Percentiles rank a stretch among this genome's conserved stretches.
Evolutionary conservation across 1,284 basidiomycete species (phyloP).

Genomic region (Polyporus tsugae): DNA sequence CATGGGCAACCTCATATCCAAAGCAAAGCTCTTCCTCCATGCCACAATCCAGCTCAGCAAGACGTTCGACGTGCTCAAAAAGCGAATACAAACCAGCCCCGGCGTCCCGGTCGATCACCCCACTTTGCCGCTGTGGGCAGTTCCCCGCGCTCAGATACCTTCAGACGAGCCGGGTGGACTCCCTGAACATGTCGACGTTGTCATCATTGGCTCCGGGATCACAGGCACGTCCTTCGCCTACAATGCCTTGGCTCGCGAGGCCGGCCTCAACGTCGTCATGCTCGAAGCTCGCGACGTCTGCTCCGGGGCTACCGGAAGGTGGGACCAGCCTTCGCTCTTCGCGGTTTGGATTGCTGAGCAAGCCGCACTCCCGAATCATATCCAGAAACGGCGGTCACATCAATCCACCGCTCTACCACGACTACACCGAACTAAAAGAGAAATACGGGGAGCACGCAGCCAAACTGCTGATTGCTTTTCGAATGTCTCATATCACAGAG

Average conservation of each 20-base stretch:
- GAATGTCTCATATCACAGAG: constrained; percentile 61
- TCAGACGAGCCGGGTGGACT: constrained; percentile 45
- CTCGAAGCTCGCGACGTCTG: constrained; percentile 75
- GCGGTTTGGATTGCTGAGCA: neutral
- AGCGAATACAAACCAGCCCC: constrained; percentile 52
- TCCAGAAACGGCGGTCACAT: constrained; percentile 77
- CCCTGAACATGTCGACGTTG: constrained; percentile 64
- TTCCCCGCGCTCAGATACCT: constrained; percentile 60
- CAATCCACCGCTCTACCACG: constrained; percentile 66
- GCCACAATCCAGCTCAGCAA: constrained; percentile 33
- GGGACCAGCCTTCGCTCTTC: constrained; percentile 7
- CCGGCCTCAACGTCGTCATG: constrained; percentile 58
- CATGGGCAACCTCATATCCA: constrained; percentile 41
- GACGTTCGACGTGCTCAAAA: constrained; percentile 34
- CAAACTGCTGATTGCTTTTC: constrained; percentile 64
- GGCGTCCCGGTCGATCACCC: constrained; percentile 65
- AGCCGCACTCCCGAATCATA: neutral
- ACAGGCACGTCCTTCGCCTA: constrained; percentile 68
- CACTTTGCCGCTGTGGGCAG: constrained; percentile 66
- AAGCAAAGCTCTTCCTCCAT: constrained; percentile 36
- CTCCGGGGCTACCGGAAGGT: constrained; percentile 77
- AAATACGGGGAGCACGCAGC: constrained; percentile 56
- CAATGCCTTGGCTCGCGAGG: constrained; percentile 54
- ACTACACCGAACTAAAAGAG: constrained; percentile 61
- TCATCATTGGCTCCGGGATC: constrained; percentile 77